phyloP scores from a whole-genome alignment of 805 yeast genomes.

The Vanderwaltozyma polyspora region DNA sequence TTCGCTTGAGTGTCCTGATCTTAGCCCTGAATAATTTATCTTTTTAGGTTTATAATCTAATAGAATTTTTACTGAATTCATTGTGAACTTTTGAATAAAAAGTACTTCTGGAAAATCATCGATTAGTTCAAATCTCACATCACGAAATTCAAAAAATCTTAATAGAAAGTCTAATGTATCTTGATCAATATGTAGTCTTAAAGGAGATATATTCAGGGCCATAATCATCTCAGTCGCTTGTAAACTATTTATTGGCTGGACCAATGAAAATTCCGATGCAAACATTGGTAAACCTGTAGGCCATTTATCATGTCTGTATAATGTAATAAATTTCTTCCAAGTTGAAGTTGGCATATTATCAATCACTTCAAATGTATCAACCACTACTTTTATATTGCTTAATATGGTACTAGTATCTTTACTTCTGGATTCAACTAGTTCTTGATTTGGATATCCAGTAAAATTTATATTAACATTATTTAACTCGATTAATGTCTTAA shows the following conservation, averaged over 20 bases:
- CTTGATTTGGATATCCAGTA: slow-evolving; percentile 25
- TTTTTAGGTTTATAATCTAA: slow-evolving; percentile 89
- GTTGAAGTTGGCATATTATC: slow-evolving; percentile 82
- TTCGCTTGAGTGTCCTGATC: slow-evolving; percentile 76
- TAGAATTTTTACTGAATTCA: slow-evolving; percentile 48
- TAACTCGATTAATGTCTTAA: slow-evolving; percentile 49
- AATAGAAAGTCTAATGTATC: slow-evolving; percentile 79
- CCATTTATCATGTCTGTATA: slow-evolving; percentile 55
- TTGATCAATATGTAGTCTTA: slow-evolving; percentile 81
- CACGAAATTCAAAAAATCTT: slow-evolving; percentile 74
- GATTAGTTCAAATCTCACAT: slow-evolving; percentile 51
- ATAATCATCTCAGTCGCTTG: slow-evolving; percentile 61
- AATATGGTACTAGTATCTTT: background rate
- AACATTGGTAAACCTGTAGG: slow-evolving; percentile 52
- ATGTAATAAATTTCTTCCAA: slow-evolving; percentile 76
- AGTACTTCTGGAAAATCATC: slow-evolving; percentile 49
- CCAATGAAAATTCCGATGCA: slow-evolving; percentile 38
- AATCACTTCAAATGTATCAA: slow-evolving; percentile 46
- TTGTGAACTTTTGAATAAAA: slow-evolving; percentile 57
- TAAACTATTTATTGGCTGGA: slow-evolving; percentile 51
- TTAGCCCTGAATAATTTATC: slow-evolving; percentile 70
- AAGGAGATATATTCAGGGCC: slow-evolving; percentile 47
- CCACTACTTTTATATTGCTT: slow-evolving; percentile 33
- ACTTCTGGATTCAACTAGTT: background rate
- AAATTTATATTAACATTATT: slow-evolving; percentile 41